Evolutionary conservation across 2,329 filamentous ascomycete genomes (phyloP), one percentile per base, ranked within the genome.

Genomic region (Epichloe bromicola): DNA sequence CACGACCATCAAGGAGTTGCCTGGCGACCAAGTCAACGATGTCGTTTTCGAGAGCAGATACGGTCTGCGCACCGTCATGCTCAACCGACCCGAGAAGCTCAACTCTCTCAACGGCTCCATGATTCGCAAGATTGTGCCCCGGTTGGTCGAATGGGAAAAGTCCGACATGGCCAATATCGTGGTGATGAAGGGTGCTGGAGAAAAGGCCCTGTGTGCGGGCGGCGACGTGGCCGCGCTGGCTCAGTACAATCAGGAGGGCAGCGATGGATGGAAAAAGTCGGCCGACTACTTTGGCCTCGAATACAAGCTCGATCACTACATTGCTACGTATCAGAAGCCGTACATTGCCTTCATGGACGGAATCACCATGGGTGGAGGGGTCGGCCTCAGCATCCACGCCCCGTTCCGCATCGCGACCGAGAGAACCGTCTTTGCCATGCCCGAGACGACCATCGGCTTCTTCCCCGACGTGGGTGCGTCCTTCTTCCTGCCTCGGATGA

Each of bases 381-480:
- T 97, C 49, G 93, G 93, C 6, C 78, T 98, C 51, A 94, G 87
- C 67, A 80, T 95, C 49, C 94, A 98, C 69, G 91, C 93, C 2
- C 94, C 93, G 3, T 91, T 98, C 76, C 79, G 93, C 54, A 95
- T 98, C 64, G 93, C 93, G 38, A 98, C 93, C 3, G 93, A 98
- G 70, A 85, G 85, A 64, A 98, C 93, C 5, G 71, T 95, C 46
- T 97, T 98, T 62, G 90, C 94, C 59, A 98, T 98, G 93, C 93
- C 93, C 33, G 93, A 98, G 72, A 98, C 93, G 4, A 95, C 82
- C 8, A 98, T 98, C 63, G 93, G 93, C 39, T 96, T 97, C 75
- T 98, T 98, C 76, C 93, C 94, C 6, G 94, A 98, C 63, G 93
- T 98, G 46, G 93, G 93, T 54, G 94, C 85, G 34, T 94, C 88